Evolutionary conservation across 1,284 basidiomycete genomes (phyloP).

Genomic region (Sanghuangporus sanghuang): DNA sequence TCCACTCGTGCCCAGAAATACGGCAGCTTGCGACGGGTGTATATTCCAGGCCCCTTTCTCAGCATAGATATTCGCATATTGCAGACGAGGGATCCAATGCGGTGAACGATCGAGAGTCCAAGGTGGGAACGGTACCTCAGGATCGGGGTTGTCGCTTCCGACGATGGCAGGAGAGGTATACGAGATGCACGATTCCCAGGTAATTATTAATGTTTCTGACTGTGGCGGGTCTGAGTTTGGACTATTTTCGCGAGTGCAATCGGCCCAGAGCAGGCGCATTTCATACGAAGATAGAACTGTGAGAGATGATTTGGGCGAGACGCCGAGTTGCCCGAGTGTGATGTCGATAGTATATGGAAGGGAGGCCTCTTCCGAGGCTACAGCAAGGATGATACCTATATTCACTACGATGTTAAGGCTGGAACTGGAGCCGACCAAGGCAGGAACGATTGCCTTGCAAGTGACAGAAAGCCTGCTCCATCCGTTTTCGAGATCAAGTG

Average conservation of each 20-base stretch:
- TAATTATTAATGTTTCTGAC: conserved; percentile 34
- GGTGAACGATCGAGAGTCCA: conserved; percentile 47
- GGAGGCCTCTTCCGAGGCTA: conserved; percentile 40
- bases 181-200: conserved; percentile 50
- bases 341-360: conserved; percentile 40
- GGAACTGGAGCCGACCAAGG: conserved; percentile 14
- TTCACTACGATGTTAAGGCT: conserved; percentile 25
- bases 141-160: conserved; percentile 26
- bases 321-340: conserved; percentile 53
- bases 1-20: conserved; percentile 65
- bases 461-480: conserved; percentile 48
- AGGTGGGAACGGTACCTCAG: conserved; percentile 46
- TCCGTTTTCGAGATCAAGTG: conserved; percentile 32
- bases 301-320: conserved; percentile 35
- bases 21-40: conserved; percentile 30
- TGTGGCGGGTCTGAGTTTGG: conserved; percentile 21
- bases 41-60: conserved; percentile 20
- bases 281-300: conserved; percentile 19
- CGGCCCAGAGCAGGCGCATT: conserved; percentile 30
- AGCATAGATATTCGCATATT: conserved; percentile 64
- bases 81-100: conserved; percentile 43
- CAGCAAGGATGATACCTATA: conserved; percentile 48
- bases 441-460: conserved; percentile 18
- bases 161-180: conserved; percentile 33
- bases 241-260: conserved; percentile 22